Conservation (phyloP, 2,329 filamentous ascomycete genomes). For the Fusarium compactum region DNA sequence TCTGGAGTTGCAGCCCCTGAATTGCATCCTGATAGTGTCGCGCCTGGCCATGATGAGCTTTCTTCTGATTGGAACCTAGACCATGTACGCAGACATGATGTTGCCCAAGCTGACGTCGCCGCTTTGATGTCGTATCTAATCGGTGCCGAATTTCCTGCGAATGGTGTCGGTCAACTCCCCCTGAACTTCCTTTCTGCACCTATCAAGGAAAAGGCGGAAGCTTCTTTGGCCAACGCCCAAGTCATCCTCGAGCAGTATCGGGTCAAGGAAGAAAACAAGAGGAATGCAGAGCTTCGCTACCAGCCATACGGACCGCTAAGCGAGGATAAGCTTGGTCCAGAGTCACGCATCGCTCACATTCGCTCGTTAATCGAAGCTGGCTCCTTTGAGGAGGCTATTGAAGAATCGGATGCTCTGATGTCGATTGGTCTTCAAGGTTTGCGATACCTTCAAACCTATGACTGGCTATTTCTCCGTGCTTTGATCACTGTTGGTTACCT, state of each 20-base stretch:
- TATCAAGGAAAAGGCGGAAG: conserved; percentile 82
- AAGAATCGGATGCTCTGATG: conserved; percentile 81
- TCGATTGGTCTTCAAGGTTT: conserved; percentile 82
- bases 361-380: conserved; percentile 73
- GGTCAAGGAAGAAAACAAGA: conserved; percentile 91
- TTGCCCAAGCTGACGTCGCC: conserved; percentile 92
- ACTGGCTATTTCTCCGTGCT: conserved; percentile 94
- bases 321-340: conserved; percentile 70
- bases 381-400: conserved; percentile 81
- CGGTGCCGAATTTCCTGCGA: conserved; percentile 91
- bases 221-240: conserved; percentile 84
- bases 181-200: conserved; percentile 81
- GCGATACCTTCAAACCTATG: conserved; percentile 95
- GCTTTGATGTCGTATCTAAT: conserved; percentile 94
- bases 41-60: conserved; percentile 89
- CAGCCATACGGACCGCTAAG: conserved; percentile 79
- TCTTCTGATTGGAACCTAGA: conserved; percentile 90
- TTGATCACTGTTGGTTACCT: conserved; percentile 91
- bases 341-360: conserved; percentile 76
- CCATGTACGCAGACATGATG: conserved; percentile 86
- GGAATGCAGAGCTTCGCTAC: conserved; percentile 79
- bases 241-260: conserved; percentile 95
- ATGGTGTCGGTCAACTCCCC: conserved; percentile 94
- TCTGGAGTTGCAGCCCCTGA: conserved; percentile 86
- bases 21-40: conserved; percentile 64